Base-by-base conservation (phyloP, 228 moss, liverwort and hornwort genomes). In the Sphagnum fallax region DNA sequence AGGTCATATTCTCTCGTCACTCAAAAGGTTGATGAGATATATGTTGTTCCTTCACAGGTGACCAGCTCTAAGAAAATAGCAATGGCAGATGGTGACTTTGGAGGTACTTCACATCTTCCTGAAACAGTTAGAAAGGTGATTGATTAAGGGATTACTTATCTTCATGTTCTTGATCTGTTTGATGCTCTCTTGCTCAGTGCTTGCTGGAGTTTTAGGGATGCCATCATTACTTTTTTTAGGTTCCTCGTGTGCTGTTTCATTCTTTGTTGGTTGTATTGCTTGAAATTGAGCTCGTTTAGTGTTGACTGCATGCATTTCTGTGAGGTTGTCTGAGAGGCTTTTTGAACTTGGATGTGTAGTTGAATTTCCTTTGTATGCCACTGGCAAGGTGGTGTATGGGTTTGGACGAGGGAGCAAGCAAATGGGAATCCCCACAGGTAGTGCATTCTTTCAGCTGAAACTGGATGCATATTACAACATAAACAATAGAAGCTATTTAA, bases 351-450 rank as follows among this genome's bases (percentile, higher is more conserved):
- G 74, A 86, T 82, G 80, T 69, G 65, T 86, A 65, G 55, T 72
- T 12, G 76, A 77, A 66, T 92, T 92, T 72, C 95, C 95, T 61
- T 67, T 92, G 0, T 78, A 84, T 64, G 85, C 79, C 52, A 84
- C 69, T 12, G 90, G 90, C 53, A 88, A 83, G 67, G 79, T 92
- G 79, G 90, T 92, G 53, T 68, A 74, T 69, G 95, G 95, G 5
- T 90, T 92, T 75, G 92, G 90, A 10, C 88, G 95, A 72, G 92
- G 95, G 76, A 89, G 92, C 82, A 95, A 90, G 79, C 76, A 92
- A 82, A 82, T 95, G 90, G 95, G 92, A 65, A 78, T 95, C 72
- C 92, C 95, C 53, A 95, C 95, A 15, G 95, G 95, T 95, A 53
- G 71, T 6, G 52, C 14, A 69, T 47, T 55, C 52, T 8, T 32